Percentiles rank a stretch among this genome's conserved stretches.
Evolutionary conservation across 2,329 filamentous ascomycete species (phyloP).

Genomic region (Epichloe hybrida): DNA sequence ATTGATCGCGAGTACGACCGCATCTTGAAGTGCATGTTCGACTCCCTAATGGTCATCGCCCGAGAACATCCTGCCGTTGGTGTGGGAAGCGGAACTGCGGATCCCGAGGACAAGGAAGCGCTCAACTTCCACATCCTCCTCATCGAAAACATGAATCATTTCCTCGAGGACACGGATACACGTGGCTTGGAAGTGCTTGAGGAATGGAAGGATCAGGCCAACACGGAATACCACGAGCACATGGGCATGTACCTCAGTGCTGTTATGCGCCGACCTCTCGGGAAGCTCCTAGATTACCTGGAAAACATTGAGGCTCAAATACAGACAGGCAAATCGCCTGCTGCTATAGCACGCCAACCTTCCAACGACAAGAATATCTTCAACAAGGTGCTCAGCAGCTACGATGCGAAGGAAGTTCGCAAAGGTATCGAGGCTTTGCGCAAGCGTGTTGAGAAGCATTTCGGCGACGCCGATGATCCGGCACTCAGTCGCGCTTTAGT

Average conservation of each 20-base stretch:
- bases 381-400: constrained; percentile 69
- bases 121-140: constrained; percentile 94
- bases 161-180: constrained; percentile 78
- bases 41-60: constrained; percentile 89
- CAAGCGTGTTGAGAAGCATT: constrained; percentile 94
- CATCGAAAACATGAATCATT: constrained; percentile 99
- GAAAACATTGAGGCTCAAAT: constrained; percentile 73
- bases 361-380: constrained; percentile 73
- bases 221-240: constrained; percentile 71
- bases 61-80: constrained; percentile 46
- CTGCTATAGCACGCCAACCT: constrained; percentile 61
- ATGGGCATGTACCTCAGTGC: constrained; percentile 76
- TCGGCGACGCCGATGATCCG: constrained; percentile 74
- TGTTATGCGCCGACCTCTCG: constrained; percentile 77
- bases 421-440: constrained; percentile 82
- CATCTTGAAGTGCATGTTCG: constrained; percentile 91
- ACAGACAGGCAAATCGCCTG: constrained; percentile 42
- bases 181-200: constrained; percentile 62
- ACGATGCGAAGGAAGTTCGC: constrained; percentile 73
- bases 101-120: constrained; percentile 83
- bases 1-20: constrained; percentile 80
- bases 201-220: constrained; percentile 69
- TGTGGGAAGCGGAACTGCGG: constrained; percentile 29
- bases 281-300: constrained; percentile 81
- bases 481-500: constrained; percentile 47